A percentile compares a stretch with the other conserved stretches of the same genome.
These are phyloP conservation scores for Lachancea dasiensis DNA, from an alignment of 805 yeast species.

Conservation along the genomic window DNA sequence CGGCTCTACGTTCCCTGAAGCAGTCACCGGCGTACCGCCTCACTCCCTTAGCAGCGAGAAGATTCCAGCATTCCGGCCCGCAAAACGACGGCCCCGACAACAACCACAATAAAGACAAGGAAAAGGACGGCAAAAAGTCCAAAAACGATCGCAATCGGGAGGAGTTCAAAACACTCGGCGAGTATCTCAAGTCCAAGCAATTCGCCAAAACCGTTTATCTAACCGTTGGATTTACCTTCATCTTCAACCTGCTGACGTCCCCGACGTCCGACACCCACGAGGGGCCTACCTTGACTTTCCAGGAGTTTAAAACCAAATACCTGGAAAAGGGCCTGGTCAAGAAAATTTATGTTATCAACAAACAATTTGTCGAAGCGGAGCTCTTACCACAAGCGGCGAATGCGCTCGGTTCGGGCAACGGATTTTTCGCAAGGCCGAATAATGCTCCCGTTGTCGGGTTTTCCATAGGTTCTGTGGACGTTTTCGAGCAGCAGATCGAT, in stretches of 20 bases:
- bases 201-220: constrained; percentile 36
- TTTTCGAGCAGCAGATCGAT: constrained; percentile 78
- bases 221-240: constrained; percentile 35
- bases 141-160: constrained; percentile 19
- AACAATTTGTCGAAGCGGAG: constrained; percentile 64
- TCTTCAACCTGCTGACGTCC: constrained; percentile 34
- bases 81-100: background rate
- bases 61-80: constrained; percentile 5
- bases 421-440: constrained; percentile 15
- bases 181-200: constrained; percentile 40
- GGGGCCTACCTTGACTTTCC: constrained; percentile 48
- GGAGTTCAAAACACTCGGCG: constrained; percentile 28
- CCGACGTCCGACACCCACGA: constrained; percentile 20
- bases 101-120: constrained; percentile 14
- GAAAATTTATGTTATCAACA: constrained; percentile 66
- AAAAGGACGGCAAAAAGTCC: too few relatives aligned
- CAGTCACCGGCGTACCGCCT: background rate
- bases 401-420: constrained; percentile 11
- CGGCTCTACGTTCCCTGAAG: background rate
- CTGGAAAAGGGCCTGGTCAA: constrained; percentile 75
- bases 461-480: constrained; percentile 82
- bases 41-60: background rate
- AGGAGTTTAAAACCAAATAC: constrained; percentile 77
- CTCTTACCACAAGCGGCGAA: constrained; percentile 40
- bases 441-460: constrained; percentile 52